phyloP scores from a whole-genome alignment of 2,329 filamentous ascomycete genomes.

The Coniochaeta sp. region DNA sequence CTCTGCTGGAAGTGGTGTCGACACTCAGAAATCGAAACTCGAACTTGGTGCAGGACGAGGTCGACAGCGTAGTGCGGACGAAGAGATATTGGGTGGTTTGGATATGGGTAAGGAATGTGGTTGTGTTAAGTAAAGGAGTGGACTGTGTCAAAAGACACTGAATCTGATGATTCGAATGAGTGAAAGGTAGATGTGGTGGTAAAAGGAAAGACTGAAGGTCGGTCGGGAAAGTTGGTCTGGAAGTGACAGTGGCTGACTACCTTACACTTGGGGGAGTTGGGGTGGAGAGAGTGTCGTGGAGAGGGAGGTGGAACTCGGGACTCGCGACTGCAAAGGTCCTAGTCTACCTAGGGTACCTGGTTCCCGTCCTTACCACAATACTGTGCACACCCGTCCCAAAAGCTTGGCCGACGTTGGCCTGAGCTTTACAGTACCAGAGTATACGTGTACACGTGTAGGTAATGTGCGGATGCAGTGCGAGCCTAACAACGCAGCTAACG shows the following conservation, averaged over 20 bases:
- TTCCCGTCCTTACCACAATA: no score
- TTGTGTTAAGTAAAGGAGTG: conserved; percentile 10
- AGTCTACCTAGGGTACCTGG: background rate
- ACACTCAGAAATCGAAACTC: background rate
- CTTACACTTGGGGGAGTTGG: no score
- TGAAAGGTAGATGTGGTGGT: background rate
- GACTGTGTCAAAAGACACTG: conserved; percentile 10
- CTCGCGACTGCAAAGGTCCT: background rate
- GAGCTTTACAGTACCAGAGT: background rate
- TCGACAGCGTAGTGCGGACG: conserved; percentile 9
- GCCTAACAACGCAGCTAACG: background rate
- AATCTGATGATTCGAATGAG: background rate
- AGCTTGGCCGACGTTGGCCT: background rate
- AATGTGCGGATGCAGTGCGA: background rate
- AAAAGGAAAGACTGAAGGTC: background rate
- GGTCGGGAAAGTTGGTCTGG: conserved; percentile 8
- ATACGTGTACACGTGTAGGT: no score
- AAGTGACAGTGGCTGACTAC: conserved; percentile 5
- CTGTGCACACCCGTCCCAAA: background rate
- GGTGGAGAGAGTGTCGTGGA: background rate
- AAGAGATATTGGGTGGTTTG: background rate
- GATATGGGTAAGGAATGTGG: conserved; percentile 1
- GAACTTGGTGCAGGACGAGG: background rate
- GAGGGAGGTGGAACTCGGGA: background rate
- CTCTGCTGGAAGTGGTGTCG: background rate